phyloP scores from a whole-genome alignment of 164 flowering plant genomes.

The Magnolia sinica region DNA sequence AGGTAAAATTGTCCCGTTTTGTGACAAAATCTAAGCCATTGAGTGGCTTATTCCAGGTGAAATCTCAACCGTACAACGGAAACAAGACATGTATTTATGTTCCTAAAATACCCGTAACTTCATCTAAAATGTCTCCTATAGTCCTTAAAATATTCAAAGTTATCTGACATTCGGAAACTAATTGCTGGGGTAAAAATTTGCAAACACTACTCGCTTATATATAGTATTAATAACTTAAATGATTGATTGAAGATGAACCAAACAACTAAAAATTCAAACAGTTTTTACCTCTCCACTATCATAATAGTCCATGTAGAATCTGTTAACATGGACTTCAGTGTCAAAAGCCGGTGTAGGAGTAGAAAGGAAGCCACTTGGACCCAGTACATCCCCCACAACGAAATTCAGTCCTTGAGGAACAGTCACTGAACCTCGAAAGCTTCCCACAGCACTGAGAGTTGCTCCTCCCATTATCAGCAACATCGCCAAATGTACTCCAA shows the following conservation, averaged over 20 bases:
- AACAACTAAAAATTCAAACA: neutral
- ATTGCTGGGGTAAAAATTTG: too few relatives aligned
- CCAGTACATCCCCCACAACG: constrained; percentile 79
- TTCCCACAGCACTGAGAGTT: constrained; percentile 86
- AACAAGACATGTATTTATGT: too few relatives aligned
- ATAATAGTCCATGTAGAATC: constrained; percentile 86
- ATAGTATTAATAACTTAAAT: too few relatives aligned
- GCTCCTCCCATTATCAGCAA: constrained; percentile 90
- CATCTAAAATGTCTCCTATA: too few relatives aligned
- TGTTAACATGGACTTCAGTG: constrained; percentile 92
- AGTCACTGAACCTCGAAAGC: constrained; percentile 87
- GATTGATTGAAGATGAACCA: neutral
- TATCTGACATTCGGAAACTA: too few relatives aligned
- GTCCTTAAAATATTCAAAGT: too few relatives aligned
- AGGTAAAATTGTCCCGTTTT: too few relatives aligned
- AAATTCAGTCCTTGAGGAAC: constrained; percentile 97
- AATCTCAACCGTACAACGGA: too few relatives aligned
- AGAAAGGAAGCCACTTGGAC: constrained; percentile 82
- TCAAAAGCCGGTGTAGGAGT: constrained; percentile 70
- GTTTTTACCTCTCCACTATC: constrained; percentile 80
- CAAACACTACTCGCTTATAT: too few relatives aligned
- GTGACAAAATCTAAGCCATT: too few relatives aligned
- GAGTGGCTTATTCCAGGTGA: too few relatives aligned
- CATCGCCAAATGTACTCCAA: constrained; percentile 95
- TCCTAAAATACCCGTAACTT: too few relatives aligned